A percentile compares a stretch with the other conserved stretches of the same genome.
phyloP scores from a whole-genome alignment of 495 filamentous ascomycete species.

The Aspergillus biplanus region DNA sequence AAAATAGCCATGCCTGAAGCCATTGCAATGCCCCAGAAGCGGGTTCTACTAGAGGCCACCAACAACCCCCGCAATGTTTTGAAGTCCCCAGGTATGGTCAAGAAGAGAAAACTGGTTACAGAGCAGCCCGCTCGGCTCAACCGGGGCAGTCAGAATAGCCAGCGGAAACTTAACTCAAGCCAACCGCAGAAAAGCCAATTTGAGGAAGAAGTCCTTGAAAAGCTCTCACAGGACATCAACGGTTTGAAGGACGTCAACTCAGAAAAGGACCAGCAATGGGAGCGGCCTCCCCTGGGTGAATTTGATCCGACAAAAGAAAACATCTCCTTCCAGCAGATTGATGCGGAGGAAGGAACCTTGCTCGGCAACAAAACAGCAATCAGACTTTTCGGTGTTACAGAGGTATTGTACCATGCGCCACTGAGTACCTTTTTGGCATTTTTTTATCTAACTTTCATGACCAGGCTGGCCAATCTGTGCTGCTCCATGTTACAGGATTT shows the following conservation, averaged over 20 bases:
- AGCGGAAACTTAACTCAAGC: slow-evolving; percentile 67
- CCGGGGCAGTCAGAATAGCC: slow-evolving; percentile 60
- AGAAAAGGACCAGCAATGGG: slow-evolving; percentile 95
- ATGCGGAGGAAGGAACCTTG: slow-evolving; percentile 85
- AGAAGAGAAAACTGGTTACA: slow-evolving; percentile 79
- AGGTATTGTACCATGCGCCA: slow-evolving; percentile 51
- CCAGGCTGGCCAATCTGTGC: slow-evolving; percentile 83
- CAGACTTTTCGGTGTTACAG: slow-evolving; percentile 96
- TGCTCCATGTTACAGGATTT: slow-evolving; percentile 95
- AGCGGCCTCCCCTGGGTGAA: slow-evolving; percentile 70
- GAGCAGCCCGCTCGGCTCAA: slow-evolving; percentile 55
- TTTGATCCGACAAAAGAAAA: slow-evolving; percentile 74
- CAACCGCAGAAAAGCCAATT: slow-evolving; percentile 87
- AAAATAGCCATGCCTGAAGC: slow-evolving; percentile 54
- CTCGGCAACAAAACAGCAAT: slow-evolving; percentile 72
- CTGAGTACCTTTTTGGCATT: background rate
- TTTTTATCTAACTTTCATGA: slow-evolving; percentile 20
- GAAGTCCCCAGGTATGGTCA: slow-evolving; percentile 57
- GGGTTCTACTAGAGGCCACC: slow-evolving; percentile 61
- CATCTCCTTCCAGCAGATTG: slow-evolving; percentile 92
- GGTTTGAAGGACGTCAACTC: slow-evolving; percentile 81
- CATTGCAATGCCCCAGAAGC: slow-evolving; percentile 55
- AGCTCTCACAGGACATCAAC: slow-evolving; percentile 87
- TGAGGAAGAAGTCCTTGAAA: slow-evolving; percentile 91
- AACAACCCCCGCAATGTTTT: slow-evolving; percentile 51